Evolutionary conservation across 371 early-diverging fungal genomes (phyloP).

Genomic region (Catenaria anguillulae): DNA sequence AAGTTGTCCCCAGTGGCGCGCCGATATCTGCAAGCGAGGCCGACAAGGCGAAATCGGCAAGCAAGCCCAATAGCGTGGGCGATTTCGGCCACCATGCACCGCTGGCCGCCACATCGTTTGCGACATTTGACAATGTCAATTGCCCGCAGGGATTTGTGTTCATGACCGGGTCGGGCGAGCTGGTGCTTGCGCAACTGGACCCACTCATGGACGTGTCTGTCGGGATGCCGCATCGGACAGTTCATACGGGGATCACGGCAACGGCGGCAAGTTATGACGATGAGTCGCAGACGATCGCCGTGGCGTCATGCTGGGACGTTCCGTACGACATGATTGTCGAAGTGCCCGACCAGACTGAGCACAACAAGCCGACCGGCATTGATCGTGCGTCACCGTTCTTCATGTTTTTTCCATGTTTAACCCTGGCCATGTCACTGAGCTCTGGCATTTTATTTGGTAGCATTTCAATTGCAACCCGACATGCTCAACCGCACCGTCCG

Average conservation of each 20-base stretch:
- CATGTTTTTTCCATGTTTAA: no score
- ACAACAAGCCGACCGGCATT: slow-evolving; percentile 20
- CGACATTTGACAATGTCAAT: slow-evolving; percentile 69
- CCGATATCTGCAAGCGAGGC: no score
- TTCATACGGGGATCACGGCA: slow-evolving; percentile 54
- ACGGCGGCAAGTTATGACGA: slow-evolving; percentile 70
- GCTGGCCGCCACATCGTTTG: slow-evolving; percentile 39
- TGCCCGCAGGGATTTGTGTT: slow-evolving; percentile 64
- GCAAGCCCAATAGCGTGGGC: no score
- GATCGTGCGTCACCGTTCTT: background rate
- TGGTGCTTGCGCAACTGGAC: background rate
- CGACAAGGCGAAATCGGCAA: background rate
- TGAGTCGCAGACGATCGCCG: slow-evolving; percentile 57
- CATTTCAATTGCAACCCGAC: no score
- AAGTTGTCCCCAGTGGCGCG: slow-evolving; percentile 23
- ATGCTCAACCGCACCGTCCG: background rate
- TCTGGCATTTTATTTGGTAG: no score
- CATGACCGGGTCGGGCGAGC: slow-evolving; percentile 12
- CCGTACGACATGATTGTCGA: slow-evolving; percentile 54
- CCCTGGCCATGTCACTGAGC: no score
- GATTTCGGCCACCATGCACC: no score
- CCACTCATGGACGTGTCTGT: slow-evolving; percentile 51
- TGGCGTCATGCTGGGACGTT: slow-evolving; percentile 47
- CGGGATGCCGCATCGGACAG: slow-evolving; percentile 71
- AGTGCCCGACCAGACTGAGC: slow-evolving; percentile 33